Evolutionary conservation across 75 land plant species (phyloP), one percentile per base, ranked within the genome.

Genomic region (Picea sitchensis): DNA sequence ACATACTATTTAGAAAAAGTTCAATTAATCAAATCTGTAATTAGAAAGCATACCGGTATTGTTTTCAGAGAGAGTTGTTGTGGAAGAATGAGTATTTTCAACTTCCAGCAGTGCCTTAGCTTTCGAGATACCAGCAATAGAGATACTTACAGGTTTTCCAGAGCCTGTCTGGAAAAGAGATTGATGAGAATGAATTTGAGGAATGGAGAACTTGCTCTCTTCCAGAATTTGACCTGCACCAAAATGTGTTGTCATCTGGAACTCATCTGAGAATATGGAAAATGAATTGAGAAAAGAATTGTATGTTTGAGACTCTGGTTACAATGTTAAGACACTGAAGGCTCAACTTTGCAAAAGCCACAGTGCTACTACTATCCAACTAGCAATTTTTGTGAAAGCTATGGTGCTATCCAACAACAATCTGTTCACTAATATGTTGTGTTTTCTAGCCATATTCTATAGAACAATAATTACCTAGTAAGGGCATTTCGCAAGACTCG

Each of bases 41-140:
- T 41, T 44, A 69, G 7, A 21, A 21, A 62, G 18, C 64, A 62
- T n/a, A 64, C 21, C 8, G 7, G 11, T 64, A 23, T n/a, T 64
- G 7, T 64, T n/a, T n/a, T 14, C n/a, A 54, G 60, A 5, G 17
- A n/a, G 47, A 51, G 14, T 57, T 13, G 31, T 73, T 15, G 17
- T 73, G n/a, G 41, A 17, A 78, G 79, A 62, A 58, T 80, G 23
- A 82, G 76, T 34, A 77, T 56, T 12, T 26, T 84, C 83, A 65
- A 78, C 62, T n/a, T 80, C 84, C 73, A 91, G 75, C 30, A 92
- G 81, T 58, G 81, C 74, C 77, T 87, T 87, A 34, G 95, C 95
- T 84, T 78, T 90, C 3, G 58, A 23, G 30, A 91, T 79, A 59
- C 84, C 87, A 34, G 63, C 76, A n/a, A 86, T 77, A 76, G 92